Conservation (phyloP, 805 yeast genomes). For the Pichia sporocuriosa region DNA sequence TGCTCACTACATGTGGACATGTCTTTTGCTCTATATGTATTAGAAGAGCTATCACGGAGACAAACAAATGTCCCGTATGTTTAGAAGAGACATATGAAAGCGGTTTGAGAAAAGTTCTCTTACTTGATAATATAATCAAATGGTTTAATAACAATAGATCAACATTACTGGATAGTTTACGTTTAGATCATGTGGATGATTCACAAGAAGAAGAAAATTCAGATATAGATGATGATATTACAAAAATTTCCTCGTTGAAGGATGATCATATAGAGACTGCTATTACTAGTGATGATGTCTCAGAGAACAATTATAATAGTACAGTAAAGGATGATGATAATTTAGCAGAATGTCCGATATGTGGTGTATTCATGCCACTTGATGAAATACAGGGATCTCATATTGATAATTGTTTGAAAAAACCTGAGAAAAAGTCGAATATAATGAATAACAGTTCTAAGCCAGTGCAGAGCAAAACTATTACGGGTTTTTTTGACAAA, state of each 20-base stretch:
- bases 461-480: too few relatives aligned
- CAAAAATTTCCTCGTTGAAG: too few relatives aligned
- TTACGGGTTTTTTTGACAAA: too few relatives aligned
- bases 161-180: conserved; percentile 31
- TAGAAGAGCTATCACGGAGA: conserved; percentile 55
- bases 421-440: not conserved
- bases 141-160: conserved; percentile 43
- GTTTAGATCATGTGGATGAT: conserved; percentile 11
- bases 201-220: conserved; percentile 18
- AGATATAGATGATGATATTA: conserved; percentile 21
- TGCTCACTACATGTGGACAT: conserved; percentile 79
- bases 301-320: conserved; percentile 21
- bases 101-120: conserved; percentile 54
- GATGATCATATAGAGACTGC: too few relatives aligned
- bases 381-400: conserved; percentile 51
- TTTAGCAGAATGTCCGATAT: conserved; percentile 62
- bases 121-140: conserved; percentile 63
- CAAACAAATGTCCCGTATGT: conserved; percentile 72
- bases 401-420: conserved; percentile 50
- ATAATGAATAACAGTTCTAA: too few relatives aligned
- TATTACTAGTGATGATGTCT: conserved; percentile 20
- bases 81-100: conserved; percentile 64
- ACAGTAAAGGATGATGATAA: conserved; percentile 16
- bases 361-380: conserved; percentile 48
- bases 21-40: conserved; percentile 87